Conservation (phyloP, 2,329 filamentous ascomycete species). For the Aspergillus fumigatus region DNA sequence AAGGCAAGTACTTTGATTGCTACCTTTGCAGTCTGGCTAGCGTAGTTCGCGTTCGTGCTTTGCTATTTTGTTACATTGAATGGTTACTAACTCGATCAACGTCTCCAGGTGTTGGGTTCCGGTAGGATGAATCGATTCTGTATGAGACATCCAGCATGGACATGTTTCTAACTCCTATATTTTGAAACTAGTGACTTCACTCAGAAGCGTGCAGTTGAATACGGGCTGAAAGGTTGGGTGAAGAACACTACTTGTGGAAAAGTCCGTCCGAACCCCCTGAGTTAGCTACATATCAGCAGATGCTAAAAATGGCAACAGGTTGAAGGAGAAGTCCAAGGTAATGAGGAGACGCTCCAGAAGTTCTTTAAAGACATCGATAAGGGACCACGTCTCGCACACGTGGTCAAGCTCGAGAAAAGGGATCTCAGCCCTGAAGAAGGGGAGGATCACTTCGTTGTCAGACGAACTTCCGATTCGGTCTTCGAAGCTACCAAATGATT, state of each 20-base stretch:
- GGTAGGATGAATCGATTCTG: conserved; percentile 16
- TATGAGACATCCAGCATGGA: conserved; percentile 3
- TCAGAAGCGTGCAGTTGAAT: conserved; percentile 38
- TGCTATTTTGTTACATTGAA: background rate
- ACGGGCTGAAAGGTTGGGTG: conserved; percentile 47
- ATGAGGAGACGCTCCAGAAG: conserved; percentile 57
- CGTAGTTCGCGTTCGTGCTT: background rate
- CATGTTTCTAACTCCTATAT: background rate
- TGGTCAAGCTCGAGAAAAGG: conserved; percentile 68
- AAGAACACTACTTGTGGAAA: conserved; percentile 45
- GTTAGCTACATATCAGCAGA: background rate
- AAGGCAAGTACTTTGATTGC: conserved; percentile 50
- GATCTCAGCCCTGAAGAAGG: conserved; percentile 61
- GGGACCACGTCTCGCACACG: conserved; percentile 68
- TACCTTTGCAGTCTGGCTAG: background rate
- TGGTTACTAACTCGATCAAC: background rate
- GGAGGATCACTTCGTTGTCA: conserved; percentile 62
- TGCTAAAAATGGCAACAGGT: conserved; percentile 53
- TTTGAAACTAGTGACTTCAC: conserved; percentile 37
- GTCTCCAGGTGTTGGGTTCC: conserved; percentile 29
- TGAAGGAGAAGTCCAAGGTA: conserved; percentile 81
- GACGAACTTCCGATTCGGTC: conserved; percentile 25
- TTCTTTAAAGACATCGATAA: conserved; percentile 71
- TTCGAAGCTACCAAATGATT: conserved; percentile 14
- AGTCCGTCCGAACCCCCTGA: conserved; percentile 23